Base-by-base conservation (phyloP, 73 alveolate species). In the Urostyla sp. region DNA sequence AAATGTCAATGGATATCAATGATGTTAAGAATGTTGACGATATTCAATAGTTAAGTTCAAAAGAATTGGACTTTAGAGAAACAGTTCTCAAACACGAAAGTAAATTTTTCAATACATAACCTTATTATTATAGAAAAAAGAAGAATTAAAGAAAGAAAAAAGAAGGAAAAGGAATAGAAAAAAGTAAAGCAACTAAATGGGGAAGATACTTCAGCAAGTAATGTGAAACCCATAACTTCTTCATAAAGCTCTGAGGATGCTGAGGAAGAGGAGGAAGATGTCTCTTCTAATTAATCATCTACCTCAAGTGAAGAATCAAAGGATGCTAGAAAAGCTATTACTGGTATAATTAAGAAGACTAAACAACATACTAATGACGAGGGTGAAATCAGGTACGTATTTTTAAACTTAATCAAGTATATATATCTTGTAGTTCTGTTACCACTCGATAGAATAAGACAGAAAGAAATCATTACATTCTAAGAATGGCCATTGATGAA, bases 401-500 rank as follows among this genome's bases (percentile, higher is more conserved):
- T n/a, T n/a, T n/a, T n/a, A 40, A 11, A 10, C 52, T 16, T 40
- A 40, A 40, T 10, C 52, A 40, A 40, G 52, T 11, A 16, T 10
- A 10, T 40, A 16, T 11, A 11, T 10, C 20, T 40, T 10, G 10
- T 16, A 40, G 83, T 34, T 69, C 83, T 6, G 60, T 69, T 5
- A 48, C 83, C 26, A 48, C 83, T 4, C 44, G 83, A 37, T 26
- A 69, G 23, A 69, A 69, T 37, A 69, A 69, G 31, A 69, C 83
- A 7, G 83, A 69, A 16, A 77, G 89, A 40, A 58, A 72, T 13
- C 66, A 61, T 32, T 58, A 50, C 58, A 60, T 61, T 1, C 45
- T 77, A 24, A 43, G 89, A 44, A 48, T 69, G 58, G 89, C 89
- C 16, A 77, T 77, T 46, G 89, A 77, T 61, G 89, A 77, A 60